phyloP scores from a whole-genome alignment of 441 rosid genomes.

The Metrosideros polymorpha region DNA sequence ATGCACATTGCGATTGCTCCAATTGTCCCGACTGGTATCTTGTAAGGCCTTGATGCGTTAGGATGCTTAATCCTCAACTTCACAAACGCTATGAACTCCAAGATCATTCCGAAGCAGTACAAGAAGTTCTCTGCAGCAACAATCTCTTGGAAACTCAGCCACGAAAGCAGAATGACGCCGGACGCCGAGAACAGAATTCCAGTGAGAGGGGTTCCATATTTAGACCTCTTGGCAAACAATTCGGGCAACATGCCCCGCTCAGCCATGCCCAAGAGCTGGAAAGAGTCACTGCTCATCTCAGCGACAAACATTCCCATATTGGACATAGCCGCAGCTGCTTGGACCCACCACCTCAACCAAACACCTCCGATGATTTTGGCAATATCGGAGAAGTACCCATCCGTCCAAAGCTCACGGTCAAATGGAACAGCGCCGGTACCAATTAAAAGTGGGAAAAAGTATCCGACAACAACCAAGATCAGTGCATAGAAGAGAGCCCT shows the following conservation, averaged over 20 bases:
- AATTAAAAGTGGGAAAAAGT: background rate
- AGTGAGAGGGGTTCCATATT: background rate
- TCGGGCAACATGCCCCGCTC: background rate
- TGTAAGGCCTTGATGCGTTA: background rate
- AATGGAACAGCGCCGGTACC: background rate
- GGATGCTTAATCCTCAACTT: background rate
- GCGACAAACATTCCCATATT: background rate
- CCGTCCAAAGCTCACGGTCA: background rate
- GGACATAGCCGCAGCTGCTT: background rate
- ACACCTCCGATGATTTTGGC: background rate
- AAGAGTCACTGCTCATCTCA: conserved; percentile 1
- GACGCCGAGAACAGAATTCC: background rate
- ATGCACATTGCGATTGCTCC: background rate
- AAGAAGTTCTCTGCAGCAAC: conserved; percentile 1
- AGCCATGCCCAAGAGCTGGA: conserved; percentile 1
- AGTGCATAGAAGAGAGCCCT: conserved; percentile 1
- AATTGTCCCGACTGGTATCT: background rate
- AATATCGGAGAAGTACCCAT: background rate
- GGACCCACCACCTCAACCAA: conserved; percentile 1
- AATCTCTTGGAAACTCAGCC: background rate
- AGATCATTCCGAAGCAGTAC: background rate
- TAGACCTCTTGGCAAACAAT: background rate
- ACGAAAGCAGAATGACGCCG: background rate
- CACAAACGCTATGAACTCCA: background rate
- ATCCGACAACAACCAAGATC: background rate